Evolutionary conservation across 164 flowering plant genomes (phyloP), one percentile per base, ranked within the genome.

Genomic region (Pachysandra terminalis): DNA sequence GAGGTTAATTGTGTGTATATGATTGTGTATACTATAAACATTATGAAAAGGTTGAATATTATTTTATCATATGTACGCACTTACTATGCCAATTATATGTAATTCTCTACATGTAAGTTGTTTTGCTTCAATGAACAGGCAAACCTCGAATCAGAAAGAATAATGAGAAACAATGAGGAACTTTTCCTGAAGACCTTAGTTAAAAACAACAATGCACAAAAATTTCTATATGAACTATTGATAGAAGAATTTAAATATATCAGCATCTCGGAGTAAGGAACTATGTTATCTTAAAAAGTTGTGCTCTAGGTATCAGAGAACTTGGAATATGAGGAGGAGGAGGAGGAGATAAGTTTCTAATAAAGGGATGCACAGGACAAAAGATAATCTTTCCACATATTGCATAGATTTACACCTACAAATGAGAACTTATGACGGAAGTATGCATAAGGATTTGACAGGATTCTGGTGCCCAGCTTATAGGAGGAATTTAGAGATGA

Each of bases 1-100:
- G n/a, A 35, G 45, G 45, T 73, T 64, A 73, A 51, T 19, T 19
- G 45, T 49, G 57, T 62, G 37, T n/a, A n/a, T n/a, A n/a, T n/a
- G n/a, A n/a, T n/a, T n/a, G n/a, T 28, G 48, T 35, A 23, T 15
- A 3, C 7, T 7, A 32, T 7, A 32, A 3, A 32, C 37, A 32
- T 32, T 32, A 32, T 32, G 37, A 7, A 32, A 32, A 32, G n/a
- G 37, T 32, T 32, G 5, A 3, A 32, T 32, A 32, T 32, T 3
- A 3, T 32, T 32, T 32, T 32, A 32, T 3, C 3, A 32, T 32
- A 32, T 7, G 7, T 32, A 32, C 37, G 7, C 37, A 32, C 37
- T 32, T 3, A 3, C 7, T 32, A 3, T 32, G 3, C 7, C 37
- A 32, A 32, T 32, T 7, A 32, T 32, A 32, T 32, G 7, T 7